A percentile compares a stretch with the other conserved stretches of the same genome.
Conservation (phyloP, 805 yeast species). For the Hanseniaspora lindneri region DNA sequence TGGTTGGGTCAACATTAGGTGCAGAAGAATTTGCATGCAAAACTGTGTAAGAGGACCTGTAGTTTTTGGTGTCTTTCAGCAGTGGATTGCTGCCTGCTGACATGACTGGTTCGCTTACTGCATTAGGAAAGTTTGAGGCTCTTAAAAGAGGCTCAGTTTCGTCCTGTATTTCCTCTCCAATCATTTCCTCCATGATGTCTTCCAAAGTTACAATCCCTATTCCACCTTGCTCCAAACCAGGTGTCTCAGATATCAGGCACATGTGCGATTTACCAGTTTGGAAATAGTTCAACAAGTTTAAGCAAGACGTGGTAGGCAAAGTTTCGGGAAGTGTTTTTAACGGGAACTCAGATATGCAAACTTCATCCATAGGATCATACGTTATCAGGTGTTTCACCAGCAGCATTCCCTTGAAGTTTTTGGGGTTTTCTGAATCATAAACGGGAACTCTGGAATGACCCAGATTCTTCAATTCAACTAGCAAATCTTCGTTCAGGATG, state of each 20-base stretch:
- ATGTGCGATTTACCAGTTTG: conserved; percentile 97
- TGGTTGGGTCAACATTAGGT: background rate
- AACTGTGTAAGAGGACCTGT: conserved; percentile 12
- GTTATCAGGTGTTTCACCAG: conserved; percentile 83
- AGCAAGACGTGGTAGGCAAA: conserved; percentile 77
- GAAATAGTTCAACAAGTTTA: conserved; percentile 86
- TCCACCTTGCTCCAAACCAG: conserved; percentile 77
- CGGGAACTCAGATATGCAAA: conserved; percentile 87
- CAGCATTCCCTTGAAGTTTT: conserved; percentile 88
- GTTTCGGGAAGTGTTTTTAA: conserved; percentile 95
- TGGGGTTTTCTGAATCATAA: conserved; percentile 77
- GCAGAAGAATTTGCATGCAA: conserved; percentile 3
- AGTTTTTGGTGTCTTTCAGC: conserved; percentile 1
- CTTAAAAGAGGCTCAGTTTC: conserved; percentile 91
- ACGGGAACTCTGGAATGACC: conserved; percentile 94
- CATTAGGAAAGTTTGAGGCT: background rate
- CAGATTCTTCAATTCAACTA: conserved; percentile 81
- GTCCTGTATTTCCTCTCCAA: conserved; percentile 95
- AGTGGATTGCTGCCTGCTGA: background rate
- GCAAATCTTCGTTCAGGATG: conserved; percentile 68
- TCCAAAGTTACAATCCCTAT: conserved; percentile 85
- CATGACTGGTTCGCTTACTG: background rate
- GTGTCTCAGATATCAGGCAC: conserved; percentile 80
- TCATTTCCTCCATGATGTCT: conserved; percentile 94
- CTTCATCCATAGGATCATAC: conserved; percentile 91